Percentiles rank a stretch among this genome's conserved stretches.
Conservation (phyloP, 169 alveolate genomes). For the Cryptosporidium bovis region DNA sequence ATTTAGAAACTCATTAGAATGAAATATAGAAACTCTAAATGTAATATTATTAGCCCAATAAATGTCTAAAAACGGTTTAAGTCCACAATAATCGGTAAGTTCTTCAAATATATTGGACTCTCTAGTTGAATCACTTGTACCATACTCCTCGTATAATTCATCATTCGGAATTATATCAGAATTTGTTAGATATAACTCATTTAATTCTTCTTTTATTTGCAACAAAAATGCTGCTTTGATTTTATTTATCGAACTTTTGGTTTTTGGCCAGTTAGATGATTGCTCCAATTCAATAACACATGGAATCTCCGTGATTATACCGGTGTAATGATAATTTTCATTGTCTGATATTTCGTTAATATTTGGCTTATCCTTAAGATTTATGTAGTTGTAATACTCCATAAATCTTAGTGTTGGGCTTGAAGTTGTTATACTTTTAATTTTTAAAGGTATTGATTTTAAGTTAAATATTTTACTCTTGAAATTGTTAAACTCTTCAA, state of each 20-base stretch:
- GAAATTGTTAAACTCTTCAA: slow-evolving; percentile 45
- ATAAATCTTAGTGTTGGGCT: slow-evolving; percentile 40
- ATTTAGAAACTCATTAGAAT: slow-evolving; percentile 18
- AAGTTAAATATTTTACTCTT: slow-evolving; percentile 15
- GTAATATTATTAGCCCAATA: slow-evolving; percentile 33
- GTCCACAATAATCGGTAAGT: neutral
- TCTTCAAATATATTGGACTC: neutral
- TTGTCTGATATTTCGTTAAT: neutral
- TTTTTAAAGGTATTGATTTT: slow-evolving; percentile 59
- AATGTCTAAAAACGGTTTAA: slow-evolving; percentile 58
- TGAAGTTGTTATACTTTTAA: slow-evolving; percentile 28
- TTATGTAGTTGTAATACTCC: slow-evolving; percentile 1
- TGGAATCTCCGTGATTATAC: neutral
- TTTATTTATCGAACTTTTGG: slow-evolving; percentile 35
- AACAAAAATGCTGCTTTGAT: slow-evolving; percentile 57
- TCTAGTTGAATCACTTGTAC: neutral
- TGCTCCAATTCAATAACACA: slow-evolving; percentile 73
- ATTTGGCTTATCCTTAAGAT: neutral
- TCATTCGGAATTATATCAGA: slow-evolving; percentile 53
- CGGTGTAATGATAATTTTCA: neutral
- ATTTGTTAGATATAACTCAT: slow-evolving; percentile 17
- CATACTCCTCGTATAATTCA: neutral
- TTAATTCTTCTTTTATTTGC: slow-evolving; percentile 40
- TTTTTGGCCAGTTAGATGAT: slow-evolving; percentile 63
- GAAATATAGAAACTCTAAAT: slow-evolving; percentile 55